Evolutionary conservation across 129 eudicot genomes (phyloP), one percentile per base, ranked within the genome.

Genomic region (Escallonia rubra): DNA sequence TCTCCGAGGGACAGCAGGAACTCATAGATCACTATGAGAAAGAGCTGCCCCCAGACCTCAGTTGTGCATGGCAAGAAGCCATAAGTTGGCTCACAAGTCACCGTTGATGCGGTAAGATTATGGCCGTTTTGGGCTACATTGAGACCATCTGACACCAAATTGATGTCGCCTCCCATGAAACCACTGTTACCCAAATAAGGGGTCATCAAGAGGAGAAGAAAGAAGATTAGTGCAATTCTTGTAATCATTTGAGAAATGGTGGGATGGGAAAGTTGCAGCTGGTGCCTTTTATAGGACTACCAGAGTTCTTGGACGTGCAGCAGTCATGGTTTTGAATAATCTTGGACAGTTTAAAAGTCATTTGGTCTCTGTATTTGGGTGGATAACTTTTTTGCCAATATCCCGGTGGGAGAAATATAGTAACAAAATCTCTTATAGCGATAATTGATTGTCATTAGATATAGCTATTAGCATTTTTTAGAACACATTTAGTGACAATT

Each of bases 51-150:
- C 84, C 81, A 80, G 14, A 64, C 49, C 48, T 71, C 74, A 4
- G 81, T 74, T n/a, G 96, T 77, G 79, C 96, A 88, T 57, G 96
- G 96, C 79, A 88, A 79, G 75, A 88, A 77, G 9, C 96, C 96
- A 10, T 88, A 88, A 43, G 74, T 68, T 43, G 81, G 85, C 67
- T 79, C 82, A 60, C 95, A 87, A 39, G 87, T 84, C 57, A 70
- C 88, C 4, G 81, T 67, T 15, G 66, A 4, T 3, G 71, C 63
- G 12, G n/a, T 23, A 12, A 79, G 53, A 43, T 60, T 59, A 38
- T 64, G 72, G 40, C 47, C 5, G 67, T 66, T 15, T 51, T 63
- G 41, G 72, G 68, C 76, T 46, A 53, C 43, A 58, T n/a, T 43
- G 56, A 67, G n/a, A 8, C 74, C 66, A 43, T 78, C 82, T 7